A percentile compares a stretch with the other conserved stretches of the same genome.
phyloP scores from a whole-genome alignment of 1,284 basidiomycete species.

The Marasmius sp. region DNA sequence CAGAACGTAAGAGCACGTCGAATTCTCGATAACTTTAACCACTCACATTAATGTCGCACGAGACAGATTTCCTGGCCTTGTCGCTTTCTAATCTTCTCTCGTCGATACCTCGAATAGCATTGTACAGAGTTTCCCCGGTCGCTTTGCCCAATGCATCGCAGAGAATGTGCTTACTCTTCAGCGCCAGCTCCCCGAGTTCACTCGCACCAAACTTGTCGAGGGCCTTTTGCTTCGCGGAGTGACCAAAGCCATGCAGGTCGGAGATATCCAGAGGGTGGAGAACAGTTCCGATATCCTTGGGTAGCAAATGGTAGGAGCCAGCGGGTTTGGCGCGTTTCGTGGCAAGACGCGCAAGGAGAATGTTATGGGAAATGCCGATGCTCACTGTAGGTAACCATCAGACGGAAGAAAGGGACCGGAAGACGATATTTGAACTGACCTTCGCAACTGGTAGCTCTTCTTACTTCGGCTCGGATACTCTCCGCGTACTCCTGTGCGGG shows the following conservation, averaged over 20 bases:
- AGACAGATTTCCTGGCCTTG: constrained; percentile 84
- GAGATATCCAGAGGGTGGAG: constrained; percentile 81
- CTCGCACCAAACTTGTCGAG: constrained; percentile 75
- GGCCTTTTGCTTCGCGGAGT: constrained; percentile 70
- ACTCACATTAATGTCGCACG: constrained; percentile 88
- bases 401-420: background rate
- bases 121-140: constrained; percentile 83
- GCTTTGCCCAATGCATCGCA: constrained; percentile 79
- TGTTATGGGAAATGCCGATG: constrained; percentile 91
- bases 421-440: constrained; percentile 38
- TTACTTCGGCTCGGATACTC: constrained; percentile 76
- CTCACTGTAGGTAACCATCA: constrained; percentile 54
- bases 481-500: constrained; percentile 80
- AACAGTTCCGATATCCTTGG: constrained; percentile 53
- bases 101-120: constrained; percentile 84
- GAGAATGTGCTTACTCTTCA: constrained; percentile 61
- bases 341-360: constrained; percentile 89
- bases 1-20: background rate
- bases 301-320: constrained; percentile 74
- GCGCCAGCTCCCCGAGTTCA: constrained; percentile 66
- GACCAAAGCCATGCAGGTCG: constrained; percentile 88
- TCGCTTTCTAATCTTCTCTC: constrained; percentile 78
- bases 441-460: constrained; percentile 80
- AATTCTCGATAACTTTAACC: constrained; percentile 10
- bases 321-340: constrained; percentile 92